Conservation (phyloP, 805 yeast genomes). For the Candida boleticola region DNA sequence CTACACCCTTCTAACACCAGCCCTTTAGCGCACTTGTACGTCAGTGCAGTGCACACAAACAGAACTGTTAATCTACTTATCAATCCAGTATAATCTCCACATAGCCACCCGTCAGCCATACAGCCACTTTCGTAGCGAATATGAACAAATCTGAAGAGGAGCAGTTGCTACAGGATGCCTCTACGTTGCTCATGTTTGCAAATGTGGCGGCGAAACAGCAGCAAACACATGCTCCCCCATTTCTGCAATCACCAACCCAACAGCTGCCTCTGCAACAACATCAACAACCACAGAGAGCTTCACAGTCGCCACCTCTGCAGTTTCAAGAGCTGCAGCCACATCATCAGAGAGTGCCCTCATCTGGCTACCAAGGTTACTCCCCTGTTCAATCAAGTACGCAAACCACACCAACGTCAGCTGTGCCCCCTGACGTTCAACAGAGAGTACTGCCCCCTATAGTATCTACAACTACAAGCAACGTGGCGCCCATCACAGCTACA, state of each 20-base stretch:
- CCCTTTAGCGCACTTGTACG: no score
- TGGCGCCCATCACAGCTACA: constrained; percentile 9
- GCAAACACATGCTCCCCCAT: constrained; percentile 12
- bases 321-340: constrained; percentile 6
- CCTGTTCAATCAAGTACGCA: no score
- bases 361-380: not conserved
- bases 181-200: constrained; percentile 60
- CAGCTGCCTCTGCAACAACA: constrained; percentile 6
- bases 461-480: not conserved
- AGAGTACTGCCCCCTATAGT: not conserved
- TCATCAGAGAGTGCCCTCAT: not conserved
- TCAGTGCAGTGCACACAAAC: no score
- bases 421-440: not conserved
- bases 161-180: constrained; percentile 56
- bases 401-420: no score
- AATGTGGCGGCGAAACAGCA: constrained; percentile 49
- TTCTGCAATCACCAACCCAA: constrained; percentile 5
- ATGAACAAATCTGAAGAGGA: constrained; percentile 23
- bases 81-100: no score
- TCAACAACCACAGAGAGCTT: not conserved
- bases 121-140: not conserved
- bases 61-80: no score
- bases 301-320: not conserved
- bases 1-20: no score
- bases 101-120: not conserved